These are phyloP conservation scores for Pseudozyma sp. DNA, from an alignment of 1,284 basidiomycete species.

Conservation along the genomic window DNA sequence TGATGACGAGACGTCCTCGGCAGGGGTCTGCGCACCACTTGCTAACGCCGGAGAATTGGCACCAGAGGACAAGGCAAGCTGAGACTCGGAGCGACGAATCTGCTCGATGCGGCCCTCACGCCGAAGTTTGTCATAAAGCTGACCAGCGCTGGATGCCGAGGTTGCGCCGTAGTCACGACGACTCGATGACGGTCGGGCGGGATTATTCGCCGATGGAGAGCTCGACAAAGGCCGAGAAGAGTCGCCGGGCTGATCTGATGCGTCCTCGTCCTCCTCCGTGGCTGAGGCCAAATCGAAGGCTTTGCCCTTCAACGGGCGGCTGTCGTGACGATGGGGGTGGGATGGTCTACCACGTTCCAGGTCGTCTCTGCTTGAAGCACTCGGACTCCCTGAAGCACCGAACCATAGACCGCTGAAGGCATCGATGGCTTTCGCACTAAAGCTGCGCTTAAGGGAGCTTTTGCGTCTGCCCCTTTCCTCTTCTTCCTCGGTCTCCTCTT, in stretches of 20 bases:
- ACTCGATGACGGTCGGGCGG: not conserved
- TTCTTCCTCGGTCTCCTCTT: constrained; percentile 54
- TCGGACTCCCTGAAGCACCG: constrained; percentile 27
- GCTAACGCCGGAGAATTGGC: constrained; percentile 15
- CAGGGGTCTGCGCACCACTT: constrained; percentile 29
- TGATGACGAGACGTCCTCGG: constrained; percentile 18
- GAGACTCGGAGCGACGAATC: constrained; percentile 45
- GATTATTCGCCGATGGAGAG: constrained; percentile 4
- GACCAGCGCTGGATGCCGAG: constrained; percentile 29
- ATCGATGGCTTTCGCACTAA: constrained; percentile 50
- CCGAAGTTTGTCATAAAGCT: constrained; percentile 51
- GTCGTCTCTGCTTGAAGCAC: constrained; percentile 21
- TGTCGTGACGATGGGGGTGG: constrained; percentile 1
- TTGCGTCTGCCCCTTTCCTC: constrained; percentile 31
- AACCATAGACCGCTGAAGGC: constrained; percentile 59
- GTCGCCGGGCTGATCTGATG: constrained; percentile 4
- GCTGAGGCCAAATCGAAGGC: constrained; percentile 36
- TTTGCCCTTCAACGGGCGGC: constrained; percentile 6
- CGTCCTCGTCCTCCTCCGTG: constrained; percentile 41
- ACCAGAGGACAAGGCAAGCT: constrained; percentile 32
- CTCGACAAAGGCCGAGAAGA: constrained; percentile 4
- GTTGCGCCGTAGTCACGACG: constrained; percentile 38
- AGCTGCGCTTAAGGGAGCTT: constrained; percentile 45
- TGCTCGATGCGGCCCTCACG: constrained; percentile 44
- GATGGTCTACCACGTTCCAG: constrained; percentile 28